Base-by-base conservation (phyloP, 2,329 filamentous ascomycete genomes). In the Fusarium fujikuroi region DNA sequence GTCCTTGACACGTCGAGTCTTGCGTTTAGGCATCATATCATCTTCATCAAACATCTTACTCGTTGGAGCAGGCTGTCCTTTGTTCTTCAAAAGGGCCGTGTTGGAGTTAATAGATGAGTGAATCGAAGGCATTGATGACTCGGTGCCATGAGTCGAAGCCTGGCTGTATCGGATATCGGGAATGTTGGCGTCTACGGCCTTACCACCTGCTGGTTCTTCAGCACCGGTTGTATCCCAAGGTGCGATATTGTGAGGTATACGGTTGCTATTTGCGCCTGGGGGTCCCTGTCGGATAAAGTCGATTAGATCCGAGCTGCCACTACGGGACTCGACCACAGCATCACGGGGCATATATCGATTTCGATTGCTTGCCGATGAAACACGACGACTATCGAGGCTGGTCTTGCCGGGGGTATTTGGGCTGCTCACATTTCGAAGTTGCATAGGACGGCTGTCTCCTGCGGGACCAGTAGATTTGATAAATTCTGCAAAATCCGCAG, bases 271-370 rank as follows among this genome's bases (percentile, higher is more conserved):
- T 49, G 84, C 80, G 69, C 84, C 87, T 0, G 93, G 92, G 7
- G 95, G 95, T 2, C 95, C 95, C 79, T 94, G 92, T 50, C 95
- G 92, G 73, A 99, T 97, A 81, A 99, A 98, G 80, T 98, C 95
- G 74, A 98, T 97, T 65, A 99, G 85, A 69, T 98, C 96, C 18
- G 93, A 93, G 63, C 92, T 97, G 73, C 92, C 91, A 57, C 90
- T 90, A 58, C 86, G 87, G 64, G 84, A 85, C 56, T 91, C 87
- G 21, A 90, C 87, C 46, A 87, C 86, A 42, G 93, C 90, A 69
- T 94, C 91, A 54, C 94, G 92, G 65, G 95, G 91, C 81, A 92
- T 88, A 53, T 92, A 87, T 66, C 89, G 89, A 52, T 84, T 85
- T 64, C 87, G 85, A 69, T 80, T 86, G 60, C 82, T 83, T 23